Percentiles rank a stretch among this genome's conserved stretches.
These are phyloP conservation scores for Malassezia caprae DNA, from an alignment of 1,284 basidiomycete species.

Conservation along the genomic window DNA sequence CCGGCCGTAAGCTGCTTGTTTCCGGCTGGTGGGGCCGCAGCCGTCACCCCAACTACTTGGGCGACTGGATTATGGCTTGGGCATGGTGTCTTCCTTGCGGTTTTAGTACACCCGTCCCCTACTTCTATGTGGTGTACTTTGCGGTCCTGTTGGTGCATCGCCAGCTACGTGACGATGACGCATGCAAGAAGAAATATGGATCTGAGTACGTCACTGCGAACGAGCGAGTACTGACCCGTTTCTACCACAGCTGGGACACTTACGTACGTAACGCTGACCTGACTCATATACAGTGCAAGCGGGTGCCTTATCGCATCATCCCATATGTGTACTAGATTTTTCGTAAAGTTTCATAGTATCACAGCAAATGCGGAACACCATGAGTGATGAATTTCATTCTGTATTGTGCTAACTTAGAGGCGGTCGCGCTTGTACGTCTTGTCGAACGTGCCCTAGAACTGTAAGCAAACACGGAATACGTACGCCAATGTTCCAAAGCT, in stretches of 20 bases:
- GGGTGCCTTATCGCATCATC: constrained; percentile 74
- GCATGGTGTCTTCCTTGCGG: constrained; percentile 91
- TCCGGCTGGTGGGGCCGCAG: constrained; percentile 96
- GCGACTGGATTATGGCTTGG: constrained; percentile 78
- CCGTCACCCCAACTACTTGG: constrained; percentile 66
- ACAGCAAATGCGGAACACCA: background rate
- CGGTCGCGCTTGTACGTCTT: constrained; percentile 41
- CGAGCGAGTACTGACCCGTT: constrained; percentile 55
- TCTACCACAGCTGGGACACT: constrained; percentile 15
- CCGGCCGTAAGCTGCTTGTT: constrained; percentile 79
- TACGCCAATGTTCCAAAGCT: constrained; percentile 36
- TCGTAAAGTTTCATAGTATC: background rate
- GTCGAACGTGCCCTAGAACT: constrained; percentile 24
- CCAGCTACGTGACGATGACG: constrained; percentile 81
- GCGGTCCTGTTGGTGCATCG: constrained; percentile 79
- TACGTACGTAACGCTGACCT: constrained; percentile 15
- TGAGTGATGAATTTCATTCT: constrained; percentile 5
- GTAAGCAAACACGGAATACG: constrained; percentile 2
- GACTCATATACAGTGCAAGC: constrained; percentile 17
- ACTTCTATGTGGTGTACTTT: constrained; percentile 86
- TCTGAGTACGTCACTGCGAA: constrained; percentile 59
- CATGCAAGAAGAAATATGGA: constrained; percentile 63
- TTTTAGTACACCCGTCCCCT: constrained; percentile 82
- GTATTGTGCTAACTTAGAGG: constrained; percentile 20
- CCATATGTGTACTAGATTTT: constrained; percentile 64